These are phyloP conservation scores for Eimeria sp. DNA, from an alignment of 169 alveolate genomes.

Conservation along the genomic window DNA sequence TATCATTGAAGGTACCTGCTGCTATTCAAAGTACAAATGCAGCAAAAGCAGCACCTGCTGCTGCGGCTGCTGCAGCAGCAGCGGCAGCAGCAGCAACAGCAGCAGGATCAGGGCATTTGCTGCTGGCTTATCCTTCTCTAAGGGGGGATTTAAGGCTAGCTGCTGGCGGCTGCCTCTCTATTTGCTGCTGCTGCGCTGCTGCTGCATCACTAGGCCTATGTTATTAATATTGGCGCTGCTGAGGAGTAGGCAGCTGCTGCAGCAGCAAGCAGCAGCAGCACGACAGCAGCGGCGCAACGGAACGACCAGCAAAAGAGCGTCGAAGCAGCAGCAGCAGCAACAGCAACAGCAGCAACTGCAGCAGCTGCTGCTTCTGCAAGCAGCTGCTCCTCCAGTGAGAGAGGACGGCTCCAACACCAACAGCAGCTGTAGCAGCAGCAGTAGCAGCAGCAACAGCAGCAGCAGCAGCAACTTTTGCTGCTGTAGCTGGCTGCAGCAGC, in stretches of 20 bases:
- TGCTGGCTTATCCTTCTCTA: not conserved
- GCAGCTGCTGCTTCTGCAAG: no score
- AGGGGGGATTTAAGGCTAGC: constrained; percentile 38
- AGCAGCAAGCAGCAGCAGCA: constrained; percentile 9
- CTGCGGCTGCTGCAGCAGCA: no score
- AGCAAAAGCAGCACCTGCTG: no score
- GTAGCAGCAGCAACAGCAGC: constrained; percentile 62
- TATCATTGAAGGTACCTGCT: not conserved
- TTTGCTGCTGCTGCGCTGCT: no score
- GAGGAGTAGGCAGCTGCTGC: not conserved
- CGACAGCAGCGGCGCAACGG: constrained; percentile 10
- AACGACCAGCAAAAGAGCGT: not conserved
- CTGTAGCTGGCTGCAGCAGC: constrained; percentile 35
- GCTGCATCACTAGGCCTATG: not conserved
- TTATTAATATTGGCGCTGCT: not conserved
- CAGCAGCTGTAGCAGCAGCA: no score
- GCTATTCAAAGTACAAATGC: not conserved
- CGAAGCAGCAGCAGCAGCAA: not conserved
- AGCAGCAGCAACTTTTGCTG: constrained; percentile 23
- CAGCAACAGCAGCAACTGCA: constrained; percentile 23
- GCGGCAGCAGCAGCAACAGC: constrained; percentile 5
- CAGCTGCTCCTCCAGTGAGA: not conserved
- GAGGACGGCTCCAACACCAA: not conserved
- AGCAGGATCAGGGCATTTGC: constrained; percentile 5
- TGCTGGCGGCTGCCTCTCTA: constrained; percentile 34